phyloP scores from a whole-genome alignment of 345 rosid genomes.

The Dipteronia sinensis region DNA sequence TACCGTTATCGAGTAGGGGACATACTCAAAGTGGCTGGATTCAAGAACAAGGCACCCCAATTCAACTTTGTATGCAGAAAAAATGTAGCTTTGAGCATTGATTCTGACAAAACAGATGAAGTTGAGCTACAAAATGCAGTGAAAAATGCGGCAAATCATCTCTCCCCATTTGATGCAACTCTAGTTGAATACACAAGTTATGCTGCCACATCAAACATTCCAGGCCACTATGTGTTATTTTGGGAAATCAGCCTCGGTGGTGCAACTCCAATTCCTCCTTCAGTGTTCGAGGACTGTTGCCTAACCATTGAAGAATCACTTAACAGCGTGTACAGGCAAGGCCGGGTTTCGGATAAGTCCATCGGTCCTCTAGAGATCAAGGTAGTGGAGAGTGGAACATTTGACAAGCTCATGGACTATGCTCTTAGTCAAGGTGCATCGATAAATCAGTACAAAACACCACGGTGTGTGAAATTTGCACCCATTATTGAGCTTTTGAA shows the following conservation, averaged over 20 bases:
- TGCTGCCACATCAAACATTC: constrained; percentile 44
- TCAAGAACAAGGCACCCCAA: constrained; percentile 59
- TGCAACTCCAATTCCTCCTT: constrained; percentile 42
- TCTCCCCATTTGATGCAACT: constrained; percentile 43
- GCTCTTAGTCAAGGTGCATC: constrained; percentile 56
- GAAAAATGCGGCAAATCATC: constrained; percentile 43
- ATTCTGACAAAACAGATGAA: constrained; percentile 57
- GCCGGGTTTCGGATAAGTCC: constrained; percentile 53
- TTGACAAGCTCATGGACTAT: constrained; percentile 63
- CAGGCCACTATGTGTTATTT: constrained; percentile 51
- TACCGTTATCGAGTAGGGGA: constrained; percentile 65
- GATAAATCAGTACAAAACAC: constrained; percentile 60
- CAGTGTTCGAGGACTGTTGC: constrained; percentile 56
- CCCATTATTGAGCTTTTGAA: constrained; percentile 56
- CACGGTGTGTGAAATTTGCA: constrained; percentile 52
- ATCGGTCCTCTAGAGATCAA: constrained; percentile 58
- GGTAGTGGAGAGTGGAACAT: constrained; percentile 50
- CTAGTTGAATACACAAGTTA: constrained; percentile 50
- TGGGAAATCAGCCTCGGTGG: constrained; percentile 46
- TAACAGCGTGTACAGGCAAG: constrained; percentile 59
- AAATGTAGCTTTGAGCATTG: constrained; percentile 55
- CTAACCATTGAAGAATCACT: constrained; percentile 53
- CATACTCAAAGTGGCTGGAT: constrained; percentile 53
- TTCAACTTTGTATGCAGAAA: constrained; percentile 56
- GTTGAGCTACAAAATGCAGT: constrained; percentile 56